Evolutionary conservation across 192 early-diverging fungal species (phyloP).

Genomic region (Linnemannia zychae): DNA sequence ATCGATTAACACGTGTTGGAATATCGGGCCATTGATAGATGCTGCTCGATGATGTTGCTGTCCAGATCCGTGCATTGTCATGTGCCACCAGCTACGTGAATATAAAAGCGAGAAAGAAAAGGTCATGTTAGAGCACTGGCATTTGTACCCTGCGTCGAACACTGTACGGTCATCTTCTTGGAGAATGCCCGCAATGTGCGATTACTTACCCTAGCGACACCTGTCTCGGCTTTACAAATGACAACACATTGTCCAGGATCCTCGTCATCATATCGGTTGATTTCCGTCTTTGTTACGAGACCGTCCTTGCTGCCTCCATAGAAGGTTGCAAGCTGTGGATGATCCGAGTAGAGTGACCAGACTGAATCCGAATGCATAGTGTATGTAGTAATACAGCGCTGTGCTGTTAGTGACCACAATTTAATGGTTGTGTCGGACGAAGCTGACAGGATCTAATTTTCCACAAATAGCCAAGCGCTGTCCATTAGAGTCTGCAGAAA

Average conservation of each 20-base stretch:
- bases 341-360: constrained; percentile 90
- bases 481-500: neutral
- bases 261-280: constrained; percentile 64
- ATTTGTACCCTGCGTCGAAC: too few relatives aligned
- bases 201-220: constrained; percentile 85
- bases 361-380: constrained; percentile 90
- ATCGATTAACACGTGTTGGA: constrained; percentile 66
- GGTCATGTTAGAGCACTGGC: neutral
- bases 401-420: constrained; percentile 92
- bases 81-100: constrained; percentile 77
- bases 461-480: neutral
- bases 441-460: constrained; percentile 83
- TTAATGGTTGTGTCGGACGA: constrained; percentile 97
- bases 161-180: too few relatives aligned
- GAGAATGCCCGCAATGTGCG: too few relatives aligned
- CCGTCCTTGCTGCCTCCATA: constrained; percentile 96
- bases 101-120: neutral
- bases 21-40: constrained; percentile 91
- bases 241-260: constrained; percentile 84
- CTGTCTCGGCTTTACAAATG: constrained; percentile 86
- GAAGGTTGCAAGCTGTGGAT: constrained; percentile 90
- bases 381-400: constrained; percentile 91
- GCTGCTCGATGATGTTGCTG: constrained; percentile 86
- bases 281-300: constrained; percentile 85
- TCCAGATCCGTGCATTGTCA: constrained; percentile 92